phyloP scores from a whole-genome alignment of 139 green algal species.

The Penium margaritaceum region DNA sequence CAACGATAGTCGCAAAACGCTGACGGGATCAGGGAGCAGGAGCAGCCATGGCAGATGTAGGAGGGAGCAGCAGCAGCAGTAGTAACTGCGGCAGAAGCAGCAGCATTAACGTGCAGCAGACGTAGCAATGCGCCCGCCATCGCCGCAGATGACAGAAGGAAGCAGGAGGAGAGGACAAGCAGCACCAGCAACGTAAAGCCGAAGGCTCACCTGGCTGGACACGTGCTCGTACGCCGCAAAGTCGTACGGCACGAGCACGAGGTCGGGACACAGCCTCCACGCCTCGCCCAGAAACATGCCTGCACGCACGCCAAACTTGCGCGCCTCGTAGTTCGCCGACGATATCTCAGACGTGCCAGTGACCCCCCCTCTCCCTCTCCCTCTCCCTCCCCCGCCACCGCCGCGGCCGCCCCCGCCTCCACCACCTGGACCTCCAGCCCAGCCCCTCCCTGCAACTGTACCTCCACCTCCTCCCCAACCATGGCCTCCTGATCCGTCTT shows the following conservation, averaged over 20 bases:
- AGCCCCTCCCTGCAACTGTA: neutral
- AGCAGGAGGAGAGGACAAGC: too few species aligned
- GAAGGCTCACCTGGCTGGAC: constrained; percentile 45
- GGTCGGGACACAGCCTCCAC: constrained; percentile 73
- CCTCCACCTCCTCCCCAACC: neutral
- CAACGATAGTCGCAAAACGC: too few species aligned
- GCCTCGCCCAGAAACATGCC: constrained; percentile 80
- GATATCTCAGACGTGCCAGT: constrained; percentile 78
- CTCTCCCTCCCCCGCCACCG: neutral
- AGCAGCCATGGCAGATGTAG: too few species aligned
- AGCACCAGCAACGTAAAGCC: too few species aligned
- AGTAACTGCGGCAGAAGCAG: too few species aligned
- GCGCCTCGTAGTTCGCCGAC: constrained; percentile 80
- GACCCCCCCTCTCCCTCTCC: neutral
- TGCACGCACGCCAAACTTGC: constrained; percentile 62
- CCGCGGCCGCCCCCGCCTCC: neutral
- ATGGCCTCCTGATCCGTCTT: neutral
- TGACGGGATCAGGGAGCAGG: too few species aligned
- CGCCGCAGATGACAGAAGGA: too few species aligned
- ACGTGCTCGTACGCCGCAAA: constrained; percentile 85
- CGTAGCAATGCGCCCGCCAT: too few species aligned
- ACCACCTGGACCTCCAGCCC: neutral
- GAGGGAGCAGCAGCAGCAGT: too few species aligned
- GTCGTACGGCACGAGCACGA: constrained; percentile 88
- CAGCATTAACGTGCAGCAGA: too few species aligned